These are phyloP conservation scores for Phialocephala subalpina DNA, from an alignment of 2,329 filamentous ascomycete species.

Conservation along the genomic window DNA sequence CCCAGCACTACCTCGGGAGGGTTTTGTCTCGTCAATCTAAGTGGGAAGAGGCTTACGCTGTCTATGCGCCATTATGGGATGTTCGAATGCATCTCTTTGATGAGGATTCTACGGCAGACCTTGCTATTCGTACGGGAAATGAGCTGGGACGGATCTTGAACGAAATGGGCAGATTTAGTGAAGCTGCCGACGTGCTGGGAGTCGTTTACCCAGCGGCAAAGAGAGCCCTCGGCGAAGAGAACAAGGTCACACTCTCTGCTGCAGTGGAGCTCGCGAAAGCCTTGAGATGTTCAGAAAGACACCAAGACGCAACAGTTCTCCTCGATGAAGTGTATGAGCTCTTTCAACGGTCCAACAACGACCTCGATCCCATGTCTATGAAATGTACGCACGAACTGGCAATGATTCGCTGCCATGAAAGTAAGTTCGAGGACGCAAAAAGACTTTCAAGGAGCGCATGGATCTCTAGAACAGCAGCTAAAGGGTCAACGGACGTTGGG, in stretches of 20 bases:
- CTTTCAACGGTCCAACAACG: not conserved
- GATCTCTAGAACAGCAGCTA: not conserved
- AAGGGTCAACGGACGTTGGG: slow-evolving; percentile 1
- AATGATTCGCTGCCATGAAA: slow-evolving; percentile 1
- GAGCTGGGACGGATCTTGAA: slow-evolving; percentile 1
- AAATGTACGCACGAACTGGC: slow-evolving; percentile 1
- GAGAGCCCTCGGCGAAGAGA: not conserved
- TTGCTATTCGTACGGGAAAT: not conserved
- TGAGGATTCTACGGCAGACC: not conserved
- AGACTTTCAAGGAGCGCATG: not conserved
- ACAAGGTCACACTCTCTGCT: not conserved
- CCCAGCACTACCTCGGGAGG: not conserved
- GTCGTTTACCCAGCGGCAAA: not conserved
- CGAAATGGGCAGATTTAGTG: not conserved
- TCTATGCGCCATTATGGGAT: not conserved
- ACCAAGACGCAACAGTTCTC: not conserved
- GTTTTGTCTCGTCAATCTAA: not conserved
- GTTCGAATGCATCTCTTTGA: not conserved
- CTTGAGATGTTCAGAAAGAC: slow-evolving; percentile 5
- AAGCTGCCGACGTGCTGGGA: not conserved
- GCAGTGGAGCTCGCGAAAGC: not conserved
- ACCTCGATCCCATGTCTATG: not conserved
- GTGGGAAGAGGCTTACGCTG: not conserved
- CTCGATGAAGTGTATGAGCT: not conserved
- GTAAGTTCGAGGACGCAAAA: not conserved